A percentile compares a stretch with the other conserved stretches of the same genome.
Conservation (phyloP, 225 moss, liverwort and hornwort genomes). For the Pseudoscleropodium purum region DNA sequence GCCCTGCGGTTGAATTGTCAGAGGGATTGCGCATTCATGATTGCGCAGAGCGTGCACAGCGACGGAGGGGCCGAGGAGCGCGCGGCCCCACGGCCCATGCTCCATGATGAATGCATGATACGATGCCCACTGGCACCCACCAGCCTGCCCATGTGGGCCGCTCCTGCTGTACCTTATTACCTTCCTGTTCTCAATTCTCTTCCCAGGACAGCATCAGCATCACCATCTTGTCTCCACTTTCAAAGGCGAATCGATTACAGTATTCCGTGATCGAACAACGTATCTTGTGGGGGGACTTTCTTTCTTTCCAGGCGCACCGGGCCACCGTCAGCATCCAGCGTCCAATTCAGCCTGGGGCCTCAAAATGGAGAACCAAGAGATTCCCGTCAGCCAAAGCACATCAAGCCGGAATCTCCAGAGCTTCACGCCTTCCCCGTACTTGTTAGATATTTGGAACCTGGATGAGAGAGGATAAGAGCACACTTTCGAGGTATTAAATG, state of each 20-base stretch:
- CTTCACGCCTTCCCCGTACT: background rate
- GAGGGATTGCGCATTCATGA: conserved; percentile 12
- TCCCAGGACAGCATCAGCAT: background rate
- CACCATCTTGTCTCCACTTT: background rate
- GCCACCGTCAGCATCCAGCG: background rate
- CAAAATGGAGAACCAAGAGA: background rate
- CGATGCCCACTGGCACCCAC: background rate
- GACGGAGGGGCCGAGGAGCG: background rate
- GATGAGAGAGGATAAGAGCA: background rate
- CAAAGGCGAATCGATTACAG: background rate
- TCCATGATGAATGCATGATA: conserved; percentile 4
- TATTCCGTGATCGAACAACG: background rate
- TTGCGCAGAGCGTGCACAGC: background rate
- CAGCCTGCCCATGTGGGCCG: conserved; percentile 4
- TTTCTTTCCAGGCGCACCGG: background rate
- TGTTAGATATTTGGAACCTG: background rate
- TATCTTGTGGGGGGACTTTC: background rate
- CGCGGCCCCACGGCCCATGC: conserved; percentile 1
- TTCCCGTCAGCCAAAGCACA: background rate
- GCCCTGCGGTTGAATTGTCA: conserved; percentile 5
- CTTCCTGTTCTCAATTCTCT: background rate
- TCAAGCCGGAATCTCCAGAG: background rate
- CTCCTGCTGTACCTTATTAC: background rate
- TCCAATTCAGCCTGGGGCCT: background rate
- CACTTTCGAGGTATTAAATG: background rate